Conservation (phyloP, 352 stramenopile species). For the Globisporangium polare region DNA sequence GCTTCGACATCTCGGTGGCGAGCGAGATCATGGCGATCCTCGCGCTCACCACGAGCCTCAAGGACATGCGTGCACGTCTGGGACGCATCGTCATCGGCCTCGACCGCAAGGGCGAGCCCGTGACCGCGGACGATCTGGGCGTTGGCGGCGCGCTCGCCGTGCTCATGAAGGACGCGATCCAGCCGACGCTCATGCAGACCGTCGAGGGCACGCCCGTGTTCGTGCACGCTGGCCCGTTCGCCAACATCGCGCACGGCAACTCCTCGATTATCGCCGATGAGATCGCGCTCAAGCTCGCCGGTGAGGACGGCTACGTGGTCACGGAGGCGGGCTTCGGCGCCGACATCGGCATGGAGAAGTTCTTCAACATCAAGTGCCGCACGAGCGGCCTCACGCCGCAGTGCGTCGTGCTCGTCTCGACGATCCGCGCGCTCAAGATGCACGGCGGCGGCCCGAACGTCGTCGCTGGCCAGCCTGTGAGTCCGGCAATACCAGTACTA, state of each 20-base stretch:
- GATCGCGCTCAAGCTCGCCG: slow-evolving; percentile 92
- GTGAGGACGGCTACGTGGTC: slow-evolving; percentile 95
- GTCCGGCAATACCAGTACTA: no score
- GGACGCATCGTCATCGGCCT: slow-evolving; percentile 94
- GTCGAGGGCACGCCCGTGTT: slow-evolving; percentile 95
- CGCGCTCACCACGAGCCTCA: slow-evolving; percentile 91
- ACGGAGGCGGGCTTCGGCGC: slow-evolving; percentile 98
- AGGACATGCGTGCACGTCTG: slow-evolving; percentile 93
- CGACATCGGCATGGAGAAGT: slow-evolving; percentile 97
- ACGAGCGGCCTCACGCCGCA: slow-evolving; percentile 93
- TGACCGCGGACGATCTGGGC: slow-evolving; percentile 97
- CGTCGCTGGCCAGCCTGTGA: slow-evolving; percentile 90
- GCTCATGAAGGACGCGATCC: slow-evolving; percentile 97
- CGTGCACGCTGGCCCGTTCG: slow-evolving; percentile 98
- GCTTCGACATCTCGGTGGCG: slow-evolving; percentile 91
- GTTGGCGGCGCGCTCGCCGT: slow-evolving; percentile 95
- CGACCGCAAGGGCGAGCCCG: slow-evolving; percentile 66
- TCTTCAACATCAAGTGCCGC: slow-evolving; percentile 99
- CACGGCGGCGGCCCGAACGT: slow-evolving; percentile 97
- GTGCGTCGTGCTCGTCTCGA: slow-evolving; percentile 97
- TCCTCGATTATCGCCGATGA: slow-evolving; percentile 97
- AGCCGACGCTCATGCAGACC: slow-evolving; percentile 98
- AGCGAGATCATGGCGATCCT: slow-evolving; percentile 99
- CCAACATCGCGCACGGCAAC: slow-evolving; percentile 97
- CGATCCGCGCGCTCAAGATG: slow-evolving; percentile 98